These are phyloP conservation scores for Entomortierella chlamydospora DNA, from an alignment of 192 early-diverging fungal species.

Conservation along the genomic window DNA sequence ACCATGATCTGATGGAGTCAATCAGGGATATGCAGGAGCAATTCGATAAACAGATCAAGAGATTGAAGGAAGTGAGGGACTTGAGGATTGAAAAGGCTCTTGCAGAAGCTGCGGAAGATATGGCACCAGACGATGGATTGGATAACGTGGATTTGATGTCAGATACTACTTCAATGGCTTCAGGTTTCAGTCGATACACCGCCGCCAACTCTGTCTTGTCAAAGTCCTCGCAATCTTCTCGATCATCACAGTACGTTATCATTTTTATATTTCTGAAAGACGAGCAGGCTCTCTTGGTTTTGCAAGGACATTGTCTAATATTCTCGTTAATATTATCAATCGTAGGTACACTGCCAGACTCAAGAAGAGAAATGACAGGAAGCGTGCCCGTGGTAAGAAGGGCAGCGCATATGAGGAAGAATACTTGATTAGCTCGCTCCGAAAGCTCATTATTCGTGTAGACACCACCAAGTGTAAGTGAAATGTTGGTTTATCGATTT, in stretches of 20 bases:
- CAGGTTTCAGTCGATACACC: slow-evolving; percentile 85
- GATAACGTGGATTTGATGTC: slow-evolving; percentile 95
- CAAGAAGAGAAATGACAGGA: slow-evolving; percentile 78
- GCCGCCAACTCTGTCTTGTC: slow-evolving; percentile 69
- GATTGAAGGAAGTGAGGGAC: slow-evolving; percentile 69
- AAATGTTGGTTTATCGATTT: no score
- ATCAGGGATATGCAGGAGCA: slow-evolving; percentile 71
- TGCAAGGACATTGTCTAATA: not conserved
- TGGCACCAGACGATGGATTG: slow-evolving; percentile 66
- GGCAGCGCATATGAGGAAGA: slow-evolving; percentile 92
- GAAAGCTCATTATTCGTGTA: slow-evolving; percentile 67
- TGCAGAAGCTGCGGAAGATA: slow-evolving; percentile 55
- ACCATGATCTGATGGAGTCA: slow-evolving; percentile 68
- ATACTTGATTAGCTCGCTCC: slow-evolving; percentile 82
- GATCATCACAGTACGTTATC: slow-evolving; percentile 41
- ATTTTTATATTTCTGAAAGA: slow-evolving; percentile 12
- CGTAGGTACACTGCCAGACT: slow-evolving; percentile 75
- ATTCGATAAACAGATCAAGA: slow-evolving; percentile 69
- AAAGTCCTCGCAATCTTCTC: slow-evolving; percentile 61
- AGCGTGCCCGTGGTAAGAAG: slow-evolving; percentile 88
- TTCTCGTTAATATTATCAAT: not conserved
- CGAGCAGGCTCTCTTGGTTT: no score
- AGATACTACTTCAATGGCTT: slow-evolving; percentile 95
- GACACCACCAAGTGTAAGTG: slow-evolving; percentile 67
- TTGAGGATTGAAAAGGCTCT: slow-evolving; percentile 59